Evolutionary conservation across 345 rosid genomes (phyloP).

Genomic region (Acer campestre): DNA sequence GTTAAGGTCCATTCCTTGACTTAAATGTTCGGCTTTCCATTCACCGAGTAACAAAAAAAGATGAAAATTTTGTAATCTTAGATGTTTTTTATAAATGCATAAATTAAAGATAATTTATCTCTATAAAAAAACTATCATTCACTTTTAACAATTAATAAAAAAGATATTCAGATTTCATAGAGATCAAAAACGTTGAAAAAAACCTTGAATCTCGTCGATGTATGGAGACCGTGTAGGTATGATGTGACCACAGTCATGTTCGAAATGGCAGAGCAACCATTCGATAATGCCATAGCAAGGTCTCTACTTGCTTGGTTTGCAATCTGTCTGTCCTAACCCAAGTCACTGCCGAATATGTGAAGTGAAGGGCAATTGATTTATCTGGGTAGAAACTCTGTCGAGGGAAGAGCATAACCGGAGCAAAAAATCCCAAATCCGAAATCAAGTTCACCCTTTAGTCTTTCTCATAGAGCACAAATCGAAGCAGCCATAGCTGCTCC

Average conservation of each 20-base stretch:
- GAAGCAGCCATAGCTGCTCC: constrained; percentile 96
- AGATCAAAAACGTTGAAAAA: constrained; percentile 67
- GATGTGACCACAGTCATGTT: constrained; percentile 88
- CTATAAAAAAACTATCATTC: too few relatives aligned
- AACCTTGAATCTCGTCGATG: constrained; percentile 64
- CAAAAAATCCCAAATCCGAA: constrained; percentile 82
- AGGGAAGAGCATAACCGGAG: constrained; percentile 62
- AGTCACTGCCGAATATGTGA: constrained; percentile 75
- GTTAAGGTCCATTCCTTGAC: too few relatives aligned
- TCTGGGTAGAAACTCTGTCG: constrained; percentile 31
- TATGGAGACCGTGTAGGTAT: constrained; percentile 77
- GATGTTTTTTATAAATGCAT: too few relatives aligned
- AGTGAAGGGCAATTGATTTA: constrained; percentile 77
- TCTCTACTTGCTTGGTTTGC: constrained; percentile 62
- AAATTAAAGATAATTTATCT: too few relatives aligned
- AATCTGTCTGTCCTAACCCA: constrained; percentile 70
- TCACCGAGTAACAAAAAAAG: too few relatives aligned
- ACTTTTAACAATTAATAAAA: too few relatives aligned
- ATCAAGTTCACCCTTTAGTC: constrained; percentile 50
- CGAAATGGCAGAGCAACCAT: constrained; percentile 57
- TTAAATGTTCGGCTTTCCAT: too few relatives aligned
- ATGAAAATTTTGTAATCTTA: too few relatives aligned
- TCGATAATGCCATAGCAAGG: constrained; percentile 57
- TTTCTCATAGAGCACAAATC: constrained; percentile 44
- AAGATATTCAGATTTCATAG: constrained; percentile 15